Base-by-base conservation (phyloP, 2,329 filamentous ascomycete species). In the Graphiopsis chlorocephala region DNA sequence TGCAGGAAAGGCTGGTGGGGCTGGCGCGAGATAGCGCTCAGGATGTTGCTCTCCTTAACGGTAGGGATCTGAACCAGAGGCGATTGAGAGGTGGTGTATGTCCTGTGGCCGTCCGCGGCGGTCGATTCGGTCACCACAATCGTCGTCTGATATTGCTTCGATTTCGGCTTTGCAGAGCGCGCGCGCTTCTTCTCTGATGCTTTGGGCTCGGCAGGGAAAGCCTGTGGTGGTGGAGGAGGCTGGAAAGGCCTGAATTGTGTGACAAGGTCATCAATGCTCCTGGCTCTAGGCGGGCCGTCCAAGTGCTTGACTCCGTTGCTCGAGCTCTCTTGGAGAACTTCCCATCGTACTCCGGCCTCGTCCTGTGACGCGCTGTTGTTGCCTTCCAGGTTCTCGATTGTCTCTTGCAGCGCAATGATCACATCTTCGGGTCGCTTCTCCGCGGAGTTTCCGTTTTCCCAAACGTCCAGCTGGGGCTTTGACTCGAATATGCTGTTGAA, bases 401-500 rank as follows among this genome's bases (percentile, higher is more conserved):
- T 77, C 17, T 75, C 75, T 47, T 74, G 69, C n/a, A 85, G 81
- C 72, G 79, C 79, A 48, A 78, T 75, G 11, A 81, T 81, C 69
- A 80, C 77, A 63, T 79, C 71, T 50, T 75, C 73, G 4, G 75
- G 74, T 38, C 72, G 66, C 25, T 73, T 61, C 58, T 76, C 71
- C 85, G 84, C 75, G 80, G 77, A 79, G 74, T 73, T 77, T 73
- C 75, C 72, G 64, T 75, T 73, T 74, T 79, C 70, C 74, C 74
- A 76, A 11, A 72, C 66, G 64, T 81, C 81, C 80, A 67, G 77
- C 73, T 82, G 84, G 64, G 81, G 76, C 15, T 66, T 69, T n/a
- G 68, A 66, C 52, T 88, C 83, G 78, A 98, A 98, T 74, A 99
- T 93, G 73, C 90, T 85, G 67, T 91, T 89, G 78, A 98, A 97